These are phyloP conservation scores for Calycina herbarum DNA, from an alignment of 2,329 filamentous ascomycete genomes.

Conservation along the genomic window DNA sequence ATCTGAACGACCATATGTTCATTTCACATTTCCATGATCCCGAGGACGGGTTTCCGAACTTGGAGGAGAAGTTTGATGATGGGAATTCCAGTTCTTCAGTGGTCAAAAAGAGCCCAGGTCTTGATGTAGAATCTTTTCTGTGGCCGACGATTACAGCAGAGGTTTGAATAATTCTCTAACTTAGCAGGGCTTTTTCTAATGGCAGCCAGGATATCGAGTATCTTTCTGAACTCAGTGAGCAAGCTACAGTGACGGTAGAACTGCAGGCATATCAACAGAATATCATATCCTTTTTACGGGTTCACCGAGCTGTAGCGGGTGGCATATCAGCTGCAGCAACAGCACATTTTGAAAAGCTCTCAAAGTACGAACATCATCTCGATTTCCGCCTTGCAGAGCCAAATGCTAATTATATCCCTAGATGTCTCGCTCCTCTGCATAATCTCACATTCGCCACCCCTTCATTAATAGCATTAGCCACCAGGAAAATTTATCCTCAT, in stretches of 20 bases:
- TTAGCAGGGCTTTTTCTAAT: slow-evolving; percentile 17
- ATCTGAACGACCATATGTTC: slow-evolving; percentile 81
- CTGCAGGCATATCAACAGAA: slow-evolving; percentile 84
- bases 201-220: slow-evolving; percentile 31
- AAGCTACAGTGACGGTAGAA: slow-evolving; percentile 70
- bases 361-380: slow-evolving; percentile 46
- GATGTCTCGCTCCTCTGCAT: slow-evolving; percentile 78
- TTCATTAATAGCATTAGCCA: slow-evolving; percentile 77
- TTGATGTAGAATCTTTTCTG: slow-evolving; percentile 18
- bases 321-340: slow-evolving; percentile 79
- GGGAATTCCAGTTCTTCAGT: slow-evolving; percentile 36
- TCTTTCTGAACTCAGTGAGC: slow-evolving; percentile 50
- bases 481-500: slow-evolving; percentile 85
- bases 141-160: slow-evolving; percentile 32
- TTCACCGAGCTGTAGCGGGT: slow-evolving; percentile 80
- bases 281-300: slow-evolving; percentile 79
- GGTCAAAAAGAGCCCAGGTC: slow-evolving; percentile 32
- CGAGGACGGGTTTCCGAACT: slow-evolving; percentile 69
- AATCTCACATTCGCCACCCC: slow-evolving; percentile 79
- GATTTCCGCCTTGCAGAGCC: neutral
- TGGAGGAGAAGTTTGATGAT: slow-evolving; percentile 59
- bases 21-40: slow-evolving; percentile 82
- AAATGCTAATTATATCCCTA: slow-evolving; percentile 38
- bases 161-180: slow-evolving; percentile 21
- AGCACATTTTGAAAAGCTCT: slow-evolving; percentile 69